Conservation (phyloP, 139 green algal genomes). For the Picochlorum sp. region DNA sequence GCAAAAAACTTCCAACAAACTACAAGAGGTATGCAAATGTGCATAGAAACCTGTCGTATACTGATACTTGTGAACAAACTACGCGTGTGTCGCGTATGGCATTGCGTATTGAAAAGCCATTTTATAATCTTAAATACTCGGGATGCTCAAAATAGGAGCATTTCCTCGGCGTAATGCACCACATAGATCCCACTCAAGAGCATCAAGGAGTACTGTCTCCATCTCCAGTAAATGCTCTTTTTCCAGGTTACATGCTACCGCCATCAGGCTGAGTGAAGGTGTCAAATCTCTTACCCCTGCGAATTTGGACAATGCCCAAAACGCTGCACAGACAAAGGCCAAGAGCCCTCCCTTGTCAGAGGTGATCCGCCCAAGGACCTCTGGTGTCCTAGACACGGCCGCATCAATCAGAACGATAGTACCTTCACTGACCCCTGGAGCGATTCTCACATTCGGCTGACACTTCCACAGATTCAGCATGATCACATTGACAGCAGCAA, state of each 20-base stretch:
- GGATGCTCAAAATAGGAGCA: no score
- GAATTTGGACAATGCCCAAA: conserved; percentile 9
- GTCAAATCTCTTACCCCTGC: background rate
- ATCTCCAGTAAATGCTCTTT: background rate
- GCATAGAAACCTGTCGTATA: no score
- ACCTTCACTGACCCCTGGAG: background rate
- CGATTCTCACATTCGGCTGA: background rate
- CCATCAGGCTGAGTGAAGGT: conserved; percentile 19
- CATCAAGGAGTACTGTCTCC: conserved; percentile 1
- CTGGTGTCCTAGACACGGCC: background rate
- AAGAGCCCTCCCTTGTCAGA: background rate
- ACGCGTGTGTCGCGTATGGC: no score
- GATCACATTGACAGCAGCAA: background rate
- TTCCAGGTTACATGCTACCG: conserved; percentile 34
- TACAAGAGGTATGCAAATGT: no score
- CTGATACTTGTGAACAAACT: no score
- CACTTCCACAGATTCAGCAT: background rate
- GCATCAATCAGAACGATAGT: conserved; percentile 6
- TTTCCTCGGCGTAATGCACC: background rate
- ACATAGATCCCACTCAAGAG: background rate
- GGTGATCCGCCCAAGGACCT: background rate
- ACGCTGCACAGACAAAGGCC: background rate
- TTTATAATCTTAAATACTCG: no score
- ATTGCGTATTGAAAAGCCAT: no score
- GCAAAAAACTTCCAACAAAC: no score